These are phyloP conservation scores for Capsicum rhomboideum DNA, from an alignment of 257 asterid genomes.

Conservation along the genomic window DNA sequence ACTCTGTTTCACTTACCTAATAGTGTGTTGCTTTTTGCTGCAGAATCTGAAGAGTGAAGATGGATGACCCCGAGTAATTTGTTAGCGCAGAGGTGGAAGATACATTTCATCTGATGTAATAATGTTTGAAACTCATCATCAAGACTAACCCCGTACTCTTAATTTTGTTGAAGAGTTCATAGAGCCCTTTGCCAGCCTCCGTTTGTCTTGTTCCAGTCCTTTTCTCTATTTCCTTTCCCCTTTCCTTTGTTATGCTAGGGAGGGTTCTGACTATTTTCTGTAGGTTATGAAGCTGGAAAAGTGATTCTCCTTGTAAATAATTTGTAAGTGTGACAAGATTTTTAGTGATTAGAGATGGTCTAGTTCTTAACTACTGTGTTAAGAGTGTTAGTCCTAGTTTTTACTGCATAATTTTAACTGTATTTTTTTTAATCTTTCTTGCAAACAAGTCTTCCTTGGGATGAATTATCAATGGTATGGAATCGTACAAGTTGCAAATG, in stretches of 20 bases:
- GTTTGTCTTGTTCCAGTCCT: neutral
- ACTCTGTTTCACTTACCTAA: neutral
- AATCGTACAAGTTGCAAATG: neutral
- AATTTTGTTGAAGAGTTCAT: neutral
- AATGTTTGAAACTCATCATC: neutral
- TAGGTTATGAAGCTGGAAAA: neutral
- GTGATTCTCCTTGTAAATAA: neutral
- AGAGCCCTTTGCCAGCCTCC: neutral
- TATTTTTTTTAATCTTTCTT: neutral
- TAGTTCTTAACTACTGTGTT: neutral
- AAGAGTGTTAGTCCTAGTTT: neutral
- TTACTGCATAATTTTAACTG: neutral
- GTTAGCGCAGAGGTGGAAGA: neutral
- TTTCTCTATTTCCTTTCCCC: neutral
- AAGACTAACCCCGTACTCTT: neutral
- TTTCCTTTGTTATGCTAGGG: neutral
- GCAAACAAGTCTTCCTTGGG: neutral
- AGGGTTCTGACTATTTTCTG: neutral
- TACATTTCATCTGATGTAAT: neutral
- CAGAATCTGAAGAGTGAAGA: conserved; percentile 18
- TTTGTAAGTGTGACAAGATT: neutral
- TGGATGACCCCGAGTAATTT: neutral
- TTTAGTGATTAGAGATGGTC: neutral
- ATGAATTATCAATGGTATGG: neutral
- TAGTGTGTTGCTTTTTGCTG: neutral